These are phyloP conservation scores for Neurospora sp. DNA, from an alignment of 2,329 filamentous ascomycete genomes.

Conservation along the genomic window DNA sequence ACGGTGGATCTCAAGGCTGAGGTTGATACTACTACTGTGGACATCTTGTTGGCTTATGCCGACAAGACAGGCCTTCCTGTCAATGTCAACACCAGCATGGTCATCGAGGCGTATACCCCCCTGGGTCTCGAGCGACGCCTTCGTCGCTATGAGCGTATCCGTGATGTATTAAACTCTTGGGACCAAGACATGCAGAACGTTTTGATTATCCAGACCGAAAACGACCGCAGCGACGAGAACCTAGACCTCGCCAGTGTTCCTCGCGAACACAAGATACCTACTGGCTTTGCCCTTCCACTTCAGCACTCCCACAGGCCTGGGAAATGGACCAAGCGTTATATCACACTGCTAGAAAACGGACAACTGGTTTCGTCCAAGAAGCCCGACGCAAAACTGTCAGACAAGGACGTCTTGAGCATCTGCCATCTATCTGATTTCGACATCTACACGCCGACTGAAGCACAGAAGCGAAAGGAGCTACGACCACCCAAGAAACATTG, in stretches of 20 bases:
- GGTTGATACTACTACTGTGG: slow-evolving; percentile 61
- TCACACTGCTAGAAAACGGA: slow-evolving; percentile 63
- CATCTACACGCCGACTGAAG: slow-evolving; percentile 67
- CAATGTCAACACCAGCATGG: slow-evolving; percentile 53
- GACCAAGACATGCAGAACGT: slow-evolving; percentile 69
- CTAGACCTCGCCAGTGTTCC: slow-evolving; percentile 58
- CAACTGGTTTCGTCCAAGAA: slow-evolving; percentile 67
- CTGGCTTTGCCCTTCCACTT: slow-evolving; percentile 58
- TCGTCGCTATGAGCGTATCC: slow-evolving; percentile 74
- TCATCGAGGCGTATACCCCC: slow-evolving; percentile 66
- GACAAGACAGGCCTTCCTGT: slow-evolving; percentile 47
- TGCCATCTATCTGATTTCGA: slow-evolving; percentile 91
- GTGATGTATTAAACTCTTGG: slow-evolving; percentile 90
- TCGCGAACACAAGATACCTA: slow-evolving; percentile 45
- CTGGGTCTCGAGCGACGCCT: slow-evolving; percentile 74
- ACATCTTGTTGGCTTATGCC: slow-evolving; percentile 60
- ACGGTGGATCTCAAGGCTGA: slow-evolving; percentile 63
- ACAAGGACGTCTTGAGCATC: slow-evolving; percentile 59
- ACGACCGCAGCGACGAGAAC: slow-evolving; percentile 44
- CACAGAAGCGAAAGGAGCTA: slow-evolving; percentile 58
- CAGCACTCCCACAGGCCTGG: slow-evolving; percentile 73
- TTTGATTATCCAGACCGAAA: slow-evolving; percentile 55
- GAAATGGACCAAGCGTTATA: slow-evolving; percentile 80
- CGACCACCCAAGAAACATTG: slow-evolving; percentile 79
- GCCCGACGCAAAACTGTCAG: slow-evolving; percentile 41